Evolutionary conservation across 2,329 filamentous ascomycete genomes (phyloP), one percentile per base, ranked within the genome.

Genomic region (Aspergillus neoniger): DNA sequence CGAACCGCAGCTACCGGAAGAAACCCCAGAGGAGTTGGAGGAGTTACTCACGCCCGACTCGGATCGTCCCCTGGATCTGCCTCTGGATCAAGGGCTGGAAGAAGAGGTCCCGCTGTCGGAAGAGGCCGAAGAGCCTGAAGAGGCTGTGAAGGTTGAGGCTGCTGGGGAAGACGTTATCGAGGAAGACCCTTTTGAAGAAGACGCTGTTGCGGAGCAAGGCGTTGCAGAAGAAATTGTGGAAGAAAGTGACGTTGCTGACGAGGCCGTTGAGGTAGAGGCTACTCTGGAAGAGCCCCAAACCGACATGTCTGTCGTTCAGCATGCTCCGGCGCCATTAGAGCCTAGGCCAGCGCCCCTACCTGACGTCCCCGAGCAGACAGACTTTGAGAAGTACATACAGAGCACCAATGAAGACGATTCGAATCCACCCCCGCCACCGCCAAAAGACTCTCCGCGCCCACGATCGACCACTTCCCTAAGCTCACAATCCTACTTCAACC

Each of bases 401-500:
- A 74, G 70, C 58, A 79, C 71, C 15, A 70, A 69, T 38, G 69
- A 75, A 21, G 68, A 66, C 49, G 69, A 74, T 64, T n/a, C 69
- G 17, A 68, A 17, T 66, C 72, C 57, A 32, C 72, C 72, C 9
- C 64, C 68, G 5, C 72, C 73, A 6, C 76, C 76, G 21, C 74
- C 76, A 2, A 78, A 77, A 65, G 75, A 75, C 57, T 72, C 70
- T 3, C 70, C 73, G 5, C 69, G 64, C 23, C 65, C 59, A 47
- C 65, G 58, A 38, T 70, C 58, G 43, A 65, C 67, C 43, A 63
- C 69, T n/a, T 74, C 75, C 14, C 70, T 72, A 3, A 72, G 67
- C 47, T 68, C 67, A 4, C 76, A 78, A 55, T 79, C 78, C 2
- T 80, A 79, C 60, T 79, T 80, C 58, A 79, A 80, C 57, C 76